phyloP scores from a whole-genome alignment of 31 red algal genomes.

The Endocladia muricata region DNA sequence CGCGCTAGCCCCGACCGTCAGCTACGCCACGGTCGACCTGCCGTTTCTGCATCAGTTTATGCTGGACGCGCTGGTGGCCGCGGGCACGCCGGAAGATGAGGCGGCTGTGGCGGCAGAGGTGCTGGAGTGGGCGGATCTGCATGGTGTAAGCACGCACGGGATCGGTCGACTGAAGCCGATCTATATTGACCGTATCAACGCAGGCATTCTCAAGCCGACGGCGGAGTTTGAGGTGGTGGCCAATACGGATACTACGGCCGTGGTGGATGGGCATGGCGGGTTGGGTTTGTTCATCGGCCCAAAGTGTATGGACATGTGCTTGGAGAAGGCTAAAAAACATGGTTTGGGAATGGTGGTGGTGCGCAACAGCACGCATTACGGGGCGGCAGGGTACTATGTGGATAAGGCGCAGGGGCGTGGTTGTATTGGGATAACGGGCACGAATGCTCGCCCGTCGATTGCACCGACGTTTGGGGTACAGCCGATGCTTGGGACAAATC shows the following conservation, averaged over 20 bases:
- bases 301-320: constrained; percentile 54
- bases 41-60: constrained; percentile 47
- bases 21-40: constrained; percentile 48
- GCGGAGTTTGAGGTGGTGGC: constrained; percentile 56
- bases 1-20: constrained; percentile 14
- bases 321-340: constrained; percentile 67
- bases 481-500: constrained; percentile 77
- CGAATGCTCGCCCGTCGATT: constrained; percentile 70
- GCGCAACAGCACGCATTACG: constrained; percentile 67
- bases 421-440: constrained; percentile 69
- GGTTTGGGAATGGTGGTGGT: constrained; percentile 65
- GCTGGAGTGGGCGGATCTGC: constrained; percentile 62
- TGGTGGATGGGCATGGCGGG: constrained; percentile 62
- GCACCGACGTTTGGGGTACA: constrained; percentile 64
- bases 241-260: constrained; percentile 61
- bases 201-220: constrained; percentile 68
- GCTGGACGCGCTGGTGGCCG: constrained; percentile 54
- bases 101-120: constrained; percentile 56
- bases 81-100: constrained; percentile 48
- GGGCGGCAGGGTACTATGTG: constrained; percentile 62
- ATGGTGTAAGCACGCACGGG: constrained; percentile 54
- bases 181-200: constrained; percentile 65
- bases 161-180: constrained; percentile 77
- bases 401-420: constrained; percentile 44
- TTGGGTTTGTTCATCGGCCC: constrained; percentile 65